Conservation (phyloP, 2,329 filamentous ascomycete species). For the Colletotrichum truncatum region DNA sequence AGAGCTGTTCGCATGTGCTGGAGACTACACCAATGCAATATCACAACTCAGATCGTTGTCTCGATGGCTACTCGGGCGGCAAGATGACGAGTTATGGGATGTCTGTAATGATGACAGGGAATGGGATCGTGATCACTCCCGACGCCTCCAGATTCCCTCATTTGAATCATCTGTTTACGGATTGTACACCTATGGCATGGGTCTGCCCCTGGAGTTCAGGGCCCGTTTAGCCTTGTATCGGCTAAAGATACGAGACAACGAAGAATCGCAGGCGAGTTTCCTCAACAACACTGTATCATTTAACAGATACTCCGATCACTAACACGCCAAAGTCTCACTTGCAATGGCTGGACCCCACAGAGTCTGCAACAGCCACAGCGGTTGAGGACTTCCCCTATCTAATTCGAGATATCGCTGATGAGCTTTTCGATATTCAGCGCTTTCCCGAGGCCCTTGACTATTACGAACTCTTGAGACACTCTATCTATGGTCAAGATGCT, state of each 20-base stretch:
- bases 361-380: constrained; percentile 28
- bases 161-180: constrained; percentile 67
- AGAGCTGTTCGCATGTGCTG: constrained; percentile 77
- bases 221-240: constrained; percentile 86
- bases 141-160: constrained; percentile 69
- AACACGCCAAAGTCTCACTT: constrained; percentile 66
- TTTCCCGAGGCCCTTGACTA: constrained; percentile 59
- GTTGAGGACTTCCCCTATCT: constrained; percentile 75
- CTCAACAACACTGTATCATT: no score
- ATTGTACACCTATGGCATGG: constrained; percentile 71
- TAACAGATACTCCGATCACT: constrained; percentile 18
- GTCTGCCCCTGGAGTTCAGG: constrained; percentile 83
- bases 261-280: constrained; percentile 77
- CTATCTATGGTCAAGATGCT: constrained; percentile 60
- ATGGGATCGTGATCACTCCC: constrained; percentile 80
- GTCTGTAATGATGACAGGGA: constrained; percentile 82
- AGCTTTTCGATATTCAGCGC: constrained; percentile 51
- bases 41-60: constrained; percentile 75
- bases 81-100: constrained; percentile 78
- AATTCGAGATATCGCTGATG: constrained; percentile 72
- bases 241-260: constrained; percentile 71
- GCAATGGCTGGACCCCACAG: constrained; percentile 70
- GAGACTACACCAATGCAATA: constrained; percentile 73
- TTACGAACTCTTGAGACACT: constrained; percentile 62
- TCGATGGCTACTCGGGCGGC: constrained; percentile 84